Percentiles rank a stretch among this genome's conserved stretches.
These are phyloP conservation scores for Globisporangium lucens DNA, from an alignment of 352 stramenopile genomes.

Conservation along the genomic window DNA sequence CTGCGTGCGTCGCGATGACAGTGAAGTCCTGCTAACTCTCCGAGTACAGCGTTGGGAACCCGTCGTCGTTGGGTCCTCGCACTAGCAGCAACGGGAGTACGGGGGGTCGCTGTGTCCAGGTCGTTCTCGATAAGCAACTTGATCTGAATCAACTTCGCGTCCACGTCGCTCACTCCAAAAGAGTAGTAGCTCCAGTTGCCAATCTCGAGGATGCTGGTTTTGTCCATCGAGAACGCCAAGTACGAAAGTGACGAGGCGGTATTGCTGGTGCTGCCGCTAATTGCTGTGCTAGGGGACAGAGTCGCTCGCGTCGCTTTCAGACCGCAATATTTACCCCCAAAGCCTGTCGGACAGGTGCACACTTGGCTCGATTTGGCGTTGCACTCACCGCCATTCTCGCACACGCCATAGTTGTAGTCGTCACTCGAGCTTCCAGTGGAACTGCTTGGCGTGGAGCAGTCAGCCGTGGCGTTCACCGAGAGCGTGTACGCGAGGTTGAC, in stretches of 20 bases:
- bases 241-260: constrained; percentile 19
- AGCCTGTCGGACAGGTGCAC: constrained; percentile 41
- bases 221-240: constrained; percentile 23
- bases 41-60: constrained; percentile 48
- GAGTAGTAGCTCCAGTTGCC: constrained; percentile 62
- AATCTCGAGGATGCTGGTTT: constrained; percentile 29
- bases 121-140: constrained; percentile 45
- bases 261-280: neutral
- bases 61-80: constrained; percentile 40
- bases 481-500: constrained; percentile 46
- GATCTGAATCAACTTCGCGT: constrained; percentile 44
- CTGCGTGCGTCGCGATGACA: constrained; percentile 21
- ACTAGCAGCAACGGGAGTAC: constrained; percentile 56
- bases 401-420: constrained; percentile 29
- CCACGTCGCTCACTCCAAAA: constrained; percentile 53
- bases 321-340: constrained; percentile 45
- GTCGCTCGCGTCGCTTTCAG: constrained; percentile 22
- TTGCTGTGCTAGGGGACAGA: constrained; percentile 10
- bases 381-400: constrained; percentile 45
- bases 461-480: constrained; percentile 44
- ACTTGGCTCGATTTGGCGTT: constrained; percentile 42
- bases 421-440: constrained; percentile 5
- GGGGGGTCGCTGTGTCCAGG: constrained; percentile 34
- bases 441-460: constrained; percentile 30
- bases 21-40: constrained; percentile 54